phyloP scores from a whole-genome alignment of 768 basidiomycete genomes.

The Pluteus cervinus region DNA sequence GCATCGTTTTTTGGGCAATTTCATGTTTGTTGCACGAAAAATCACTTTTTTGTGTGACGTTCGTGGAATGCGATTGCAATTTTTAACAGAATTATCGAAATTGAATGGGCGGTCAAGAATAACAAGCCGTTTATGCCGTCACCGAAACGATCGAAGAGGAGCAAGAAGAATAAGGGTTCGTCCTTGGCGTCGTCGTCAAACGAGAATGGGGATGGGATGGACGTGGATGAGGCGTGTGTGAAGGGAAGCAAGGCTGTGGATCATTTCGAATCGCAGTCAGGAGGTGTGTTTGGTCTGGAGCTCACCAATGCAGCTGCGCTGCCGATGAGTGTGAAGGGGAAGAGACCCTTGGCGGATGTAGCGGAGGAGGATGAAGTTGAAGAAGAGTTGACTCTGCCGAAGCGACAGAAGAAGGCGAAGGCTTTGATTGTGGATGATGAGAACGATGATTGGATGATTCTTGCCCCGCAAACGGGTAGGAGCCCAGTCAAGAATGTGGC shows the following conservation, averaged over 20 bases:
- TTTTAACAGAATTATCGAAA: conserved; percentile 64
- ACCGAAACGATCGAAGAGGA: conserved; percentile 39
- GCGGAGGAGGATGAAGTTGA: conserved; percentile 18
- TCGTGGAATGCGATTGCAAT: not conserved
- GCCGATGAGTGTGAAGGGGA: not conserved
- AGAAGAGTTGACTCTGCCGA: conserved; percentile 22
- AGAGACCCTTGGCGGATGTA: conserved; percentile 16
- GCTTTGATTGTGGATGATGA: conserved; percentile 21
- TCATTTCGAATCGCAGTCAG: conserved; percentile 12
- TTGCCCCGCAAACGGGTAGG: conserved; percentile 20
- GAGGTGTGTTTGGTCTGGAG: conserved; percentile 34
- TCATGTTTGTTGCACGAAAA: not conserved
- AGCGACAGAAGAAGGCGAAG: conserved; percentile 23
- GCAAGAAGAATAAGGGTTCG: conserved; percentile 24
- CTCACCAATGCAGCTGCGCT: conserved; percentile 30
- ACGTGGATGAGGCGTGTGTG: conserved; percentile 18
- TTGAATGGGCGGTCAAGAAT: conserved; percentile 73
- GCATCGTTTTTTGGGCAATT: conserved; percentile 2
- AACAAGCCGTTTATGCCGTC: conserved; percentile 53
- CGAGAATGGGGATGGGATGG: conserved; percentile 18
- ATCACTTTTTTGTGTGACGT: not conserved
- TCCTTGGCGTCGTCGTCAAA: conserved; percentile 17
- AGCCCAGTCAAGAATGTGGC: too few relatives aligned
- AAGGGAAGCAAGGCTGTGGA: conserved; percentile 23
- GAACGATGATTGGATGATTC: conserved; percentile 1